Evolutionary conservation across 306 rosid genomes (phyloP).

Genomic region (Dryas octopetala): DNA sequence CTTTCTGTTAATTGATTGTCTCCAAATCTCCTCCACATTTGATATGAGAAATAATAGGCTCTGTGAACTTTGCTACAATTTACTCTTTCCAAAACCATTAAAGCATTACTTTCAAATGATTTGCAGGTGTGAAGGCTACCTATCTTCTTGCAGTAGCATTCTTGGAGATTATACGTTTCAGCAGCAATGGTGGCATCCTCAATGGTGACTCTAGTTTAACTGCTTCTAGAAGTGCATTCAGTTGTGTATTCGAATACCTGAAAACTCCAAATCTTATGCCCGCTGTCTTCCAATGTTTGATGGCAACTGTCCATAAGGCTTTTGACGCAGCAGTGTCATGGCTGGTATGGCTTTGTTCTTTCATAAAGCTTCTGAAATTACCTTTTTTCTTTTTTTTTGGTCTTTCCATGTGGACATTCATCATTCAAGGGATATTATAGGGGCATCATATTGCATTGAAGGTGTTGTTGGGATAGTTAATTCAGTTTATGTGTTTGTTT

Average conservation of each 20-base stretch:
- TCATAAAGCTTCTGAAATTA: conserved; percentile 20
- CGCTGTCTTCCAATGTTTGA: conserved; percentile 89
- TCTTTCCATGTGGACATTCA: not conserved
- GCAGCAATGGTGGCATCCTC: conserved; percentile 94
- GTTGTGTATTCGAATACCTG: conserved; percentile 93
- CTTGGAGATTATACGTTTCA: conserved; percentile 91
- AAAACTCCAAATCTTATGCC: conserved; percentile 96
- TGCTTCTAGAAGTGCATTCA: conserved; percentile 85
- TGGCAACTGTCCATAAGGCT: conserved; percentile 87
- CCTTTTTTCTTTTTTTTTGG: not conserved
- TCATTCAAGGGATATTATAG: not conserved
- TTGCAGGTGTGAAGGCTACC: conserved; percentile 96
- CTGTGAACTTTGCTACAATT: not conserved
- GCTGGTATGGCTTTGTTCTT: conserved; percentile 68
- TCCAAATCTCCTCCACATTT: not conserved
- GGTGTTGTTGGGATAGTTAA: not conserved
- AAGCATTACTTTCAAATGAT: conserved; percentile 21
- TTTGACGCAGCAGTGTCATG: conserved; percentile 84
- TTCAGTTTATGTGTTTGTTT: not conserved
- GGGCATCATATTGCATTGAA: not conserved
- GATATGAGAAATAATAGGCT: not conserved
- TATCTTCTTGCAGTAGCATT: conserved; percentile 99
- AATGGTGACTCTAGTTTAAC: conserved; percentile 67
- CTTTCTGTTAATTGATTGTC: conserved; percentile 13
- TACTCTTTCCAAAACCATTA: not conserved